These are phyloP conservation scores for Thecaphora thlaspeos DNA, from an alignment of 1,284 basidiomycete genomes.

Conservation along the genomic window DNA sequence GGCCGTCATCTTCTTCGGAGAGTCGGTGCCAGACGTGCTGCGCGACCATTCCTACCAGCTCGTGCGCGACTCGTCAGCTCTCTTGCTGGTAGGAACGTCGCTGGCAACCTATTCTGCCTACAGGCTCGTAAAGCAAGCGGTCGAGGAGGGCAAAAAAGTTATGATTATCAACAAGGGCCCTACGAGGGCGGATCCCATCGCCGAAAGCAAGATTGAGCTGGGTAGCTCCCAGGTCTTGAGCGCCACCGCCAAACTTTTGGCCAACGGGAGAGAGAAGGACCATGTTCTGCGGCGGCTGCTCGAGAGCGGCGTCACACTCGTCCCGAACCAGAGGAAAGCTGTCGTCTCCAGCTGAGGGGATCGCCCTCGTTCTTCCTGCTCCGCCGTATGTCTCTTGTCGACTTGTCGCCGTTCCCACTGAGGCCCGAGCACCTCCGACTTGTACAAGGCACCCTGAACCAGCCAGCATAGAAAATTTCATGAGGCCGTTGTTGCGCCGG, in stretches of 20 bases:
- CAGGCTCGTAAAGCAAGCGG: slow-evolving; percentile 48
- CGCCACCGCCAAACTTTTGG: slow-evolving; percentile 16
- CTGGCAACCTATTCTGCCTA: slow-evolving; percentile 57
- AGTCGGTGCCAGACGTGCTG: slow-evolving; percentile 45
- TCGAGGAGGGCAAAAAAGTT: slow-evolving; percentile 36
- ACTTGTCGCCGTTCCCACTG: no score
- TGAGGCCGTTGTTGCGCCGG: no score
- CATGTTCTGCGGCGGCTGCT: slow-evolving; percentile 32
- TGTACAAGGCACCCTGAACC: no score
- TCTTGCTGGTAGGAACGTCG: slow-evolving; percentile 52
- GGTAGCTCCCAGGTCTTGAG: slow-evolving; percentile 46
- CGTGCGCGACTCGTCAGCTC: slow-evolving; percentile 32
- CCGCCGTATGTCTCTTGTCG: no score
- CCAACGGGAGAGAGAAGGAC: slow-evolving; percentile 31
- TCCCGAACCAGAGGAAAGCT: slow-evolving; percentile 16
- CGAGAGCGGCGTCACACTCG: slow-evolving; percentile 23
- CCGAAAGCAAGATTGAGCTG: slow-evolving; percentile 45
- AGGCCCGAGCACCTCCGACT: no score
- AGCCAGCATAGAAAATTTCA: no score
- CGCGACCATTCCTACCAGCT: slow-evolving; percentile 32
- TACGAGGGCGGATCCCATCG: slow-evolving; percentile 47
- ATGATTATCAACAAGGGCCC: slow-evolving; percentile 55
- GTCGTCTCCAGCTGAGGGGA: slow-evolving; percentile 29
- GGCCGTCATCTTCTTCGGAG: slow-evolving; percentile 55
- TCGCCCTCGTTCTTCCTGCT: no score